Conservation (phyloP, 2,329 filamentous ascomycete genomes). For the Parascedosporium putredinis region DNA sequence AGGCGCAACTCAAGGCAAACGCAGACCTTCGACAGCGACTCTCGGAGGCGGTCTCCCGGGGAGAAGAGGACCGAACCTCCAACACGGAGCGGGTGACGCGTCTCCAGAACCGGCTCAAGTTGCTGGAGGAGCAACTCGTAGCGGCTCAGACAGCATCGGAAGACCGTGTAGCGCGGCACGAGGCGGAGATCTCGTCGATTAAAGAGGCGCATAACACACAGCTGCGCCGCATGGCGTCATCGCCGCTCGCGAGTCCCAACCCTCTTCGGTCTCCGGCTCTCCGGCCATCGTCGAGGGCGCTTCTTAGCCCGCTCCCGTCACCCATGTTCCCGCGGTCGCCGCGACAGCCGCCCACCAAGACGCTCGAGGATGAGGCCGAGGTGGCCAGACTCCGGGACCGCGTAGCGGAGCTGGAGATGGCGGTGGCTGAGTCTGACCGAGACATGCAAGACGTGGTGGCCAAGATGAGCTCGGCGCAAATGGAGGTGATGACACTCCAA, state of each 20-base stretch:
- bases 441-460: constrained; percentile 78
- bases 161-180: constrained; percentile 70
- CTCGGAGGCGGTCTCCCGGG: constrained; percentile 66
- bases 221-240: constrained; percentile 60
- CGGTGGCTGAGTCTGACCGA: constrained; percentile 45
- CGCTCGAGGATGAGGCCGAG: constrained; percentile 61
- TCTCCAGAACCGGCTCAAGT: constrained; percentile 70
- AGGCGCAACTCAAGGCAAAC: constrained; percentile 71
- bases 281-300: constrained; percentile 12
- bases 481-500: constrained; percentile 73
- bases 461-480: constrained; percentile 71
- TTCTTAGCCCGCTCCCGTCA: constrained; percentile 22
- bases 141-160: constrained; percentile 78
- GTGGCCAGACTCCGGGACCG: constrained; percentile 66
- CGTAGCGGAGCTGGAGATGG: constrained; percentile 76
- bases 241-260: constrained; percentile 8
- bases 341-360: constrained; percentile 47
- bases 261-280: constrained; percentile 17
- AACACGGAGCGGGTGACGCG: constrained; percentile 75
- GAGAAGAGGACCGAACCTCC: constrained; percentile 71
- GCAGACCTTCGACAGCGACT: constrained; percentile 65
- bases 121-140: constrained; percentile 75
- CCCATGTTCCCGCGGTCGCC: constrained; percentile 24
- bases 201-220: constrained; percentile 69
- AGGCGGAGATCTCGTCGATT: constrained; percentile 69